These are phyloP conservation scores for Quercus variabilis DNA, from an alignment of 306 rosid genomes.

Conservation along the genomic window DNA sequence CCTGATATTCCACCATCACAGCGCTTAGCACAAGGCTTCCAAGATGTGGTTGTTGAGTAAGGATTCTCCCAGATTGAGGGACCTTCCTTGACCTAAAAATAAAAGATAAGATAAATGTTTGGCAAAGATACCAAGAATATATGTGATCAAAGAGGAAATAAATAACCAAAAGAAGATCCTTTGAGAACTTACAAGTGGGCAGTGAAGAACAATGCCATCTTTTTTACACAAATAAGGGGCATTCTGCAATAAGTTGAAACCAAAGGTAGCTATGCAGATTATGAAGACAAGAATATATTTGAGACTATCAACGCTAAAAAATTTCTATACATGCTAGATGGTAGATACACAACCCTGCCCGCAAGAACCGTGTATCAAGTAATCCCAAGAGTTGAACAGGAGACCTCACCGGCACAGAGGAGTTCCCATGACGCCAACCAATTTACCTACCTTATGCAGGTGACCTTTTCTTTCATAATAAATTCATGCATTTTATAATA, in stretches of 20 bases:
- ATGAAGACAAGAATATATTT: constrained; percentile 3
- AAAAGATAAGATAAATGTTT: background rate
- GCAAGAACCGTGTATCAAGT: too few species aligned
- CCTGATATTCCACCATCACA: constrained; percentile 79
- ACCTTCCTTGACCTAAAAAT: constrained; percentile 75
- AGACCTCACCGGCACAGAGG: too few species aligned
- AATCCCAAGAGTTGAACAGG: too few species aligned
- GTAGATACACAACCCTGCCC: too few species aligned
- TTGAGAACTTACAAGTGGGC: constrained; percentile 73
- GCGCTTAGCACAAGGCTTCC: constrained; percentile 99
- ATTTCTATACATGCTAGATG: background rate
- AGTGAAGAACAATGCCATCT: constrained; percentile 89
- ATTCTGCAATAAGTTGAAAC: constrained; percentile 51
- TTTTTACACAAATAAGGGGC: constrained; percentile 87
- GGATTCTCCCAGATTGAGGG: constrained; percentile 99
- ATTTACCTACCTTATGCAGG: too few species aligned
- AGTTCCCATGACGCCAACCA: too few species aligned
- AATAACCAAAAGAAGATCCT: constrained; percentile 18
- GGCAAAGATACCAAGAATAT: background rate
- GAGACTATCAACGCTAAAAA: background rate
- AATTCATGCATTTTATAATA: background rate
- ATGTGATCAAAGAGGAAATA: background rate
- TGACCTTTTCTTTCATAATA: background rate
- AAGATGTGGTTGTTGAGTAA: constrained; percentile 82
- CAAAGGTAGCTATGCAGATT: constrained; percentile 6